A percentile compares a stretch with the other conserved stretches of the same genome.
These are phyloP conservation scores for Tetracladium maxilliforme DNA, from an alignment of 2,329 filamentous ascomycete species.

Conservation along the genomic window DNA sequence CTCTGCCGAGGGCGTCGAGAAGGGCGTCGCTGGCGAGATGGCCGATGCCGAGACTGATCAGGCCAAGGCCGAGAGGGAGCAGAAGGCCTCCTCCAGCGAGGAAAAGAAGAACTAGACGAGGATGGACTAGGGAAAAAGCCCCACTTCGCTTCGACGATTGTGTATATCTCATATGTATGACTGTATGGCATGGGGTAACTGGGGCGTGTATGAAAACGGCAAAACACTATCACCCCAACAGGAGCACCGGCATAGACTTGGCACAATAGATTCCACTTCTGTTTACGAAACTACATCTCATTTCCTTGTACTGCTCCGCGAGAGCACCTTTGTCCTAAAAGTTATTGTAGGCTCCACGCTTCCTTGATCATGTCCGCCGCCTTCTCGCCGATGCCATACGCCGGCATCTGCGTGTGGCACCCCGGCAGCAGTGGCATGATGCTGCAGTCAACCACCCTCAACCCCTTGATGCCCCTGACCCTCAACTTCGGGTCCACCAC, in stretches of 20 bases:
- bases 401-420: conserved; percentile 2
- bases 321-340: conserved; percentile 2
- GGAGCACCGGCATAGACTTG: too few species aligned
- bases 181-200: too few species aligned
- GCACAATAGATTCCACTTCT: not conserved
- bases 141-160: not conserved
- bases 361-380: conserved; percentile 1
- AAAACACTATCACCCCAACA: too few species aligned
- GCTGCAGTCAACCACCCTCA: conserved; percentile 5
- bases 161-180: too few species aligned
- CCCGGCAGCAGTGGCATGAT: conserved; percentile 3
- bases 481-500: conserved; percentile 5
- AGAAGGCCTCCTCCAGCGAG: conserved; percentile 1
- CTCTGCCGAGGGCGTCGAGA: conserved; percentile 25
- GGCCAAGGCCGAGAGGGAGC: too few species aligned
- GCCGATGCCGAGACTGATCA: conserved; percentile 7
- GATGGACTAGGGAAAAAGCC: conserved; percentile 1
- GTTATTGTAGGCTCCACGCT: conserved; percentile 2
- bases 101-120: conserved; percentile 1
- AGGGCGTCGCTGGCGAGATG: conserved; percentile 10
- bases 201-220: too few species aligned
- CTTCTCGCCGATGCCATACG: conserved; percentile 3
- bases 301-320: not conserved
- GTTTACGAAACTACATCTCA: not conserved
- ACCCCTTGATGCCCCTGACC: conserved; percentile 4